phyloP scores from a whole-genome alignment of 306 rosid species.

The Mimosa pudica region DNA sequence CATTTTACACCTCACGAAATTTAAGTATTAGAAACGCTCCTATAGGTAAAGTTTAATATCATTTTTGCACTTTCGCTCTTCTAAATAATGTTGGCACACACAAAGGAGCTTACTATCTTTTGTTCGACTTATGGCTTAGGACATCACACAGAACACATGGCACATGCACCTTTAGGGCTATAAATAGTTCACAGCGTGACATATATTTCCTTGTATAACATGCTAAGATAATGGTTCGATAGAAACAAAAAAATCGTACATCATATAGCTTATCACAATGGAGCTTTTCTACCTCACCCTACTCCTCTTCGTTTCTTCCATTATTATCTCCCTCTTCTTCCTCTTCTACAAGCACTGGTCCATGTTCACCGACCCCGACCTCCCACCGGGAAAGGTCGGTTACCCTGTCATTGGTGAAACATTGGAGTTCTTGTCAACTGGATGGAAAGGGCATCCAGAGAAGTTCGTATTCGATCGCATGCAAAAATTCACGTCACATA shows the following conservation, averaged over 20 bases:
- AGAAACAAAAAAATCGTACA: background rate
- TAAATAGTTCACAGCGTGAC: too few relatives aligned
- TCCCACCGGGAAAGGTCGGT: constrained; percentile 75
- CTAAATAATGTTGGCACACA: too few relatives aligned
- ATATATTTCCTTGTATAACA: too few relatives aligned
- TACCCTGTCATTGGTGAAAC: constrained; percentile 77
- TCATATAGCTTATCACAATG: constrained; percentile 28
- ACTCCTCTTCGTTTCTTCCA: constrained; percentile 51
- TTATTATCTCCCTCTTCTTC: constrained; percentile 46
- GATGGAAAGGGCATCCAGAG: constrained; percentile 85
- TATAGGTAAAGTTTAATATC: too few relatives aligned
- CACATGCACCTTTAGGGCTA: too few relatives aligned
- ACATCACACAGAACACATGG: too few relatives aligned
- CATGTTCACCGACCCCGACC: constrained; percentile 37
- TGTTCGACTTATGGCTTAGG: too few relatives aligned
- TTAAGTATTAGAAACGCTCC: too few relatives aligned
- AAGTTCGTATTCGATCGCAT: constrained; percentile 91
- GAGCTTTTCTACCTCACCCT: constrained; percentile 58
- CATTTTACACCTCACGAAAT: too few relatives aligned
- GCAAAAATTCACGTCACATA: constrained; percentile 43
- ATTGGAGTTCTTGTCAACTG: constrained; percentile 63
- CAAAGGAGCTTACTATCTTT: too few relatives aligned
- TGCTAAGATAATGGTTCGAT: too few relatives aligned
- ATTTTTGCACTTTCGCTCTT: too few relatives aligned
- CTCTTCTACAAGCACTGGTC: constrained; percentile 66